A percentile compares a stretch with the other conserved stretches of the same genome.
phyloP scores from a whole-genome alignment of 352 stramenopile species.

The Phytophthora sp. region DNA sequence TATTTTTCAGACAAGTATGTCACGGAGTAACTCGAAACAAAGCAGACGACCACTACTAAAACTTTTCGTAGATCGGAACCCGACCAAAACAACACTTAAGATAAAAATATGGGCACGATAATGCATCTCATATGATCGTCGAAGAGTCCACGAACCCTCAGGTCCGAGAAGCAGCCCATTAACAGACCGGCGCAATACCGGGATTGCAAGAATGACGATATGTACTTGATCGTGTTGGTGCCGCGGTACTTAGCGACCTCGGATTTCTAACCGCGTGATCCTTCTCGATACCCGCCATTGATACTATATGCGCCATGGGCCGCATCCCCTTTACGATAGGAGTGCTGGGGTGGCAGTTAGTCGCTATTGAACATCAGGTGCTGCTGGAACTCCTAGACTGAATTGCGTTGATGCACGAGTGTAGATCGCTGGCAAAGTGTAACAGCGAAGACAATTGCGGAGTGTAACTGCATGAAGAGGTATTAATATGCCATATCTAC shows the following conservation, averaged over 20 bases:
- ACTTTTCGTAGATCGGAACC: slow-evolving; percentile 46
- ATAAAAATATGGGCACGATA: slow-evolving; percentile 49
- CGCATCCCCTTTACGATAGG: slow-evolving; percentile 27
- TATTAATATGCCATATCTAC: slow-evolving; percentile 43
- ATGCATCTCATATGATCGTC: slow-evolving; percentile 49
- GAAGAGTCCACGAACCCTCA: slow-evolving; percentile 49
- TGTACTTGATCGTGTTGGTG: slow-evolving; percentile 43
- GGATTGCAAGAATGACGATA: slow-evolving; percentile 35
- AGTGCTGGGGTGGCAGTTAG: slow-evolving; percentile 21
- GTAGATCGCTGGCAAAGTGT: slow-evolving; percentile 47
- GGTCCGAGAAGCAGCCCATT: slow-evolving; percentile 44
- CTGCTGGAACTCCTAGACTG: too few relatives aligned
- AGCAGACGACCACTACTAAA: slow-evolving; percentile 30
- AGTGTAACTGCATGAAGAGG: slow-evolving; percentile 53
- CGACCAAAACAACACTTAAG: slow-evolving; percentile 28
- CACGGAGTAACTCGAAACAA: slow-evolving; percentile 36
- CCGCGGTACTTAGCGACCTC: slow-evolving; percentile 36
- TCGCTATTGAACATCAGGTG: slow-evolving; percentile 12
- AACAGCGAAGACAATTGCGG: slow-evolving; percentile 38
- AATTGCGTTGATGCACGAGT: slow-evolving; percentile 46
- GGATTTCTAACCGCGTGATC: slow-evolving; percentile 7
- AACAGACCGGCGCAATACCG: slow-evolving; percentile 44
- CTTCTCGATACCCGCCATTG: slow-evolving; percentile 40
- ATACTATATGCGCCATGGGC: slow-evolving; percentile 31
- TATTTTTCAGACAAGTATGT: slow-evolving; percentile 34